phyloP scores from a whole-genome alignment of 306 rosid genomes.

The Geum urbanum region DNA sequence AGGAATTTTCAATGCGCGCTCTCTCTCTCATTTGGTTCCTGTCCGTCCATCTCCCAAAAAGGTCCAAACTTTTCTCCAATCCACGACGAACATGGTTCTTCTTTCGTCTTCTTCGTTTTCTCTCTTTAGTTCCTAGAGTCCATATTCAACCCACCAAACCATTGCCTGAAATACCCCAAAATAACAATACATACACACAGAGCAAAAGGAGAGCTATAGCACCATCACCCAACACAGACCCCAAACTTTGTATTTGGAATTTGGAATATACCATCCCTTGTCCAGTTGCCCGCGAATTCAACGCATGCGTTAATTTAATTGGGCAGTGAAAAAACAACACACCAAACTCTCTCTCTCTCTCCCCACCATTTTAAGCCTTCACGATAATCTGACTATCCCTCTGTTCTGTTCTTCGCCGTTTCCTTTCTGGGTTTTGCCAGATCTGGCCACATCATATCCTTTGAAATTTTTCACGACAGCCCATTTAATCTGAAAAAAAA shows the following conservation, averaged over 20 bases:
- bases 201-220: not conserved
- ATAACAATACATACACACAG: too few species aligned
- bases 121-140: not conserved
- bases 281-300: not conserved
- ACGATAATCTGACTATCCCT: not conserved
- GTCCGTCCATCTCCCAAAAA: constrained; percentile 9
- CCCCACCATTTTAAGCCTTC: not conserved
- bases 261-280: constrained; percentile 10
- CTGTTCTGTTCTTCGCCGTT: not conserved
- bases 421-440: not conserved
- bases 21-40: not conserved
- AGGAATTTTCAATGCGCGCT: not conserved
- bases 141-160: not conserved
- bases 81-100: not conserved
- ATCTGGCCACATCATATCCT: not conserved
- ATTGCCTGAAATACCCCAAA: not conserved
- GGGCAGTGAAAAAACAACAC: not conserved
- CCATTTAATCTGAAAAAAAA: too few species aligned
- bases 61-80: not conserved
- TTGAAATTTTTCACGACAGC: not conserved
- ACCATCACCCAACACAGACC: not conserved
- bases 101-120: too few species aligned
- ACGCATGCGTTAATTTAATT: not conserved
- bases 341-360: not conserved
- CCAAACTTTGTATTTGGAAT: not conserved